These are phyloP conservation scores for Stromatinia cepivora DNA, from an alignment of 2,329 filamentous ascomycete genomes.

Conservation along the genomic window DNA sequence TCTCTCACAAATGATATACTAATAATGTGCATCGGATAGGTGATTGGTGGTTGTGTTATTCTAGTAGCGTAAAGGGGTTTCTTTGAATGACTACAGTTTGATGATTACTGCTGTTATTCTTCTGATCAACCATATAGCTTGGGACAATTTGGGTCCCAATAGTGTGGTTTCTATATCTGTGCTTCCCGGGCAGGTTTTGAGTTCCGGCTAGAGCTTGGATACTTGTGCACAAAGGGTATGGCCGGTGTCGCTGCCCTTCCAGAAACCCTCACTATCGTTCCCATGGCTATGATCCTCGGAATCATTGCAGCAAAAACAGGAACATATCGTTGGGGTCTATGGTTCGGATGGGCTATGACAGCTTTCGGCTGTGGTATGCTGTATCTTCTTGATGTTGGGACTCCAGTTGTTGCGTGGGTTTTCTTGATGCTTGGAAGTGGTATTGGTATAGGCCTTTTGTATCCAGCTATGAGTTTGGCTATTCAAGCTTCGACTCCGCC, in stretches of 20 bases:
- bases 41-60: neutral
- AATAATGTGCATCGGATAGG: neutral
- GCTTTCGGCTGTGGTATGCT: conserved; percentile 58
- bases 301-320: conserved; percentile 55
- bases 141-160: neutral
- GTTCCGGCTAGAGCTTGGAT: neutral
- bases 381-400: conserved; percentile 49
- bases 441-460: conserved; percentile 55
- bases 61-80: no score
- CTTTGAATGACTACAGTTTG: neutral
- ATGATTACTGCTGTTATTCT: neutral
- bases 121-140: neutral
- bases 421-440: conserved; percentile 61
- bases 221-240: conserved; percentile 25
- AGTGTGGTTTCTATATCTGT: neutral
- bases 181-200: neutral
- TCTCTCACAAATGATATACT: neutral
- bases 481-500: conserved; percentile 61
- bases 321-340: conserved; percentile 51
- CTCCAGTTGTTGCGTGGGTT: conserved; percentile 55
- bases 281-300: conserved; percentile 54
- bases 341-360: conserved; percentile 59
- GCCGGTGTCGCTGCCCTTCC: conserved; percentile 58
- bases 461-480: conserved; percentile 59
- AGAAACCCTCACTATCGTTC: conserved; percentile 61